Conservation (phyloP, 192 early-diverging fungal genomes). For the Kappamyces sp. region DNA sequence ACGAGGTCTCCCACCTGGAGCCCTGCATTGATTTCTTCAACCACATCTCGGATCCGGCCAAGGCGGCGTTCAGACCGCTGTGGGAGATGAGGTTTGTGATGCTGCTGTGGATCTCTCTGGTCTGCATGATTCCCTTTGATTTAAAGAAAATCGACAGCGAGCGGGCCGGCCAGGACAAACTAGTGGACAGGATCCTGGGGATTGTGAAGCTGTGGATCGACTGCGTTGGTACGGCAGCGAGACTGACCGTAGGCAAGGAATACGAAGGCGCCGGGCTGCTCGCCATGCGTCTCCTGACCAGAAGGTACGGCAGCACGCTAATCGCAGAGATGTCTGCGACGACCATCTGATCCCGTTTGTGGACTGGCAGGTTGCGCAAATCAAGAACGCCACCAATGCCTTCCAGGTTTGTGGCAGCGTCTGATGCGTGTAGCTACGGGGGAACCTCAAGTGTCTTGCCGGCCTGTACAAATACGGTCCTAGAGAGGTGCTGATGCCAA, state of each 20-base stretch:
- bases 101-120: slow-evolving; percentile 89
- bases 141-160: slow-evolving; percentile 79
- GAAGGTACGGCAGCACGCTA: slow-evolving; percentile 32
- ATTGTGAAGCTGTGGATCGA: slow-evolving; percentile 61
- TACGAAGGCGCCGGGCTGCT: slow-evolving; percentile 79
- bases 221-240: not conserved
- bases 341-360: slow-evolving; percentile 62
- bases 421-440: slow-evolving; percentile 23
- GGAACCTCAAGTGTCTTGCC: slow-evolving; percentile 62
- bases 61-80: slow-evolving; percentile 9
- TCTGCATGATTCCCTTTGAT: slow-evolving; percentile 95
- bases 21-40: slow-evolving; percentile 71
- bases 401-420: slow-evolving; percentile 36
- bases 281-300: slow-evolving; percentile 72
- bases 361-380: slow-evolving; percentile 56
- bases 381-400: slow-evolving; percentile 29
- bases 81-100: slow-evolving; percentile 84
- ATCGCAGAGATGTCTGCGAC: slow-evolving; percentile 60
- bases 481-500: slow-evolving; percentile 55
- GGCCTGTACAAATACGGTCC: slow-evolving; percentile 64
- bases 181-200: slow-evolving; percentile 66
- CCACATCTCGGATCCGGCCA: slow-evolving; percentile 14
- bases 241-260: slow-evolving; percentile 70
- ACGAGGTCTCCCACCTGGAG: slow-evolving; percentile 84
- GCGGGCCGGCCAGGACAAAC: slow-evolving; percentile 23